phyloP scores from a whole-genome alignment of 208 protist species.

The Herpetomonas tarakana region DNA sequence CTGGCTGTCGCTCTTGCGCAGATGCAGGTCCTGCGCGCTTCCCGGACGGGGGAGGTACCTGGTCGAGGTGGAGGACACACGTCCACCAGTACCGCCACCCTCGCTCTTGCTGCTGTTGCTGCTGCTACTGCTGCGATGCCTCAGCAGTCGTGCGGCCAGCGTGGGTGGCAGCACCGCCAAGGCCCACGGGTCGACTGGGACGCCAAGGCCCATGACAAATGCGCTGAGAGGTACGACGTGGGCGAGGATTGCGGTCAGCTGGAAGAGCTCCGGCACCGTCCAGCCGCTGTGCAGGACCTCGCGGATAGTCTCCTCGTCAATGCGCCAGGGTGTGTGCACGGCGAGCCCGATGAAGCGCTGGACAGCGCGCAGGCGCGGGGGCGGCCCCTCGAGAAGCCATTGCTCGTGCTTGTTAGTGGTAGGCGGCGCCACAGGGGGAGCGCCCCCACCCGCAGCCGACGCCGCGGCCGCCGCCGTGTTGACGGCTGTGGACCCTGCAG shows the following conservation, averaged over 20 bases:
- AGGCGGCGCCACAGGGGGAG: neutral
- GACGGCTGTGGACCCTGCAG: no score
- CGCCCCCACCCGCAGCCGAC: conserved; percentile 1
- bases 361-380: conserved; percentile 42
- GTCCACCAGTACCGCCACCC: conserved; percentile 1
- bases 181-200: conserved; percentile 69
- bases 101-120: neutral
- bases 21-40: no score
- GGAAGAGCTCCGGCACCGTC: conserved; percentile 80
- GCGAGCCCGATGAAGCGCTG: conserved; percentile 74
- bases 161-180: conserved; percentile 46
- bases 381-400: conserved; percentile 66
- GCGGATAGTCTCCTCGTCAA: conserved; percentile 45
- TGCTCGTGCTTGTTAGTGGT: conserved; percentile 15
- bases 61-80: neutral
- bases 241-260: conserved; percentile 62
- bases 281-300: conserved; percentile 42
- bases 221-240: conserved; percentile 68
- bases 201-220: conserved; percentile 75
- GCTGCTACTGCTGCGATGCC: conserved; percentile 9
- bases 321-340: conserved; percentile 73
- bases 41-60: conserved; percentile 7
- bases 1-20: neutral
- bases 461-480: no score
- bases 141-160: conserved; percentile 23